These are phyloP conservation scores for Silene coronaria DNA, from an alignment of 179 eudicot genomes.

Conservation along the genomic window DNA sequence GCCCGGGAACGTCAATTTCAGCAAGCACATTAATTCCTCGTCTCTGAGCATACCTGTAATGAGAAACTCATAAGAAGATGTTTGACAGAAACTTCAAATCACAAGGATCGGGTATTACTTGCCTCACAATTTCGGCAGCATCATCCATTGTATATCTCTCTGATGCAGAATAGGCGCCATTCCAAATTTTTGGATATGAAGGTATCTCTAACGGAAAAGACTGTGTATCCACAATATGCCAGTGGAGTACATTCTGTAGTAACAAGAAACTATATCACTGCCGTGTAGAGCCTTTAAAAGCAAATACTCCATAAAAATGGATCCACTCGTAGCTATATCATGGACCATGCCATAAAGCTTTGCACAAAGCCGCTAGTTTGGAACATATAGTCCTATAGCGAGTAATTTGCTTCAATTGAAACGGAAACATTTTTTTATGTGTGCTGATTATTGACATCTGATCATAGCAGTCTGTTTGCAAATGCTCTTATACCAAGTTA, in stretches of 20 bases:
- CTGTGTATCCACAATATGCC: constrained; percentile 92
- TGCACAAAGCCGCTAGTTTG: background rate
- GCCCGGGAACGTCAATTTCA: constrained; percentile 94
- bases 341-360: background rate
- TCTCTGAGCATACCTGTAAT: constrained; percentile 72
- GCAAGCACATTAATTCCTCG: constrained; percentile 85
- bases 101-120: constrained; percentile 29
- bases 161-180: constrained; percentile 69
- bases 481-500: background rate
- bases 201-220: constrained; percentile 94
- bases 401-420: too few species aligned
- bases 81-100: background rate
- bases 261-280: background rate
- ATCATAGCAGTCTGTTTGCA: background rate
- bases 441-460: background rate
- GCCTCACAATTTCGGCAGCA: constrained; percentile 81
- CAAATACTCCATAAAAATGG: background rate
- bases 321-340: background rate
- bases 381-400: background rate
- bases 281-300: background rate
- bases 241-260: constrained; percentile 86
- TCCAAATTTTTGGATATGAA: constrained; percentile 78
- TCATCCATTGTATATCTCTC: constrained; percentile 79
- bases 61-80: constrained; percentile 3
- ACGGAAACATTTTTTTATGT: background rate